Evolutionary conservation across 805 yeast genomes (phyloP).

Genomic region (Saturnispora saitoi): DNA sequence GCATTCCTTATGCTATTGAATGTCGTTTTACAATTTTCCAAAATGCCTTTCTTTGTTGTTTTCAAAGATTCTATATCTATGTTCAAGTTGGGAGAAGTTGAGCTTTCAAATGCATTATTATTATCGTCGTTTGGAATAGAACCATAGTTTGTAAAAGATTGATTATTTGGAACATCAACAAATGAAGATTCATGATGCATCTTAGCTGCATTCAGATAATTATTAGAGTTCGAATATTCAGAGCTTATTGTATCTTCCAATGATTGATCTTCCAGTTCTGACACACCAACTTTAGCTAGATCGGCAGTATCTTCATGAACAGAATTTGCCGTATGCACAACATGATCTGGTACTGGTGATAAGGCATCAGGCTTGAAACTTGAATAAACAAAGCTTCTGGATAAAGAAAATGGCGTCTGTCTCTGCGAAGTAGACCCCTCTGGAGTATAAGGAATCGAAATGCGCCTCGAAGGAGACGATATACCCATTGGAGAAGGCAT

Average conservation of each 20-base stretch:
- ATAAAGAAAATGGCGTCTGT: slow-evolving; percentile 18
- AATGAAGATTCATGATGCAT: background rate
- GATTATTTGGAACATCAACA: background rate
- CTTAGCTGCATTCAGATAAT: background rate
- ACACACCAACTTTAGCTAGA: slow-evolving; percentile 49
- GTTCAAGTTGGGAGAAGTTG: background rate
- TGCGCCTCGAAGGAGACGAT: background rate
- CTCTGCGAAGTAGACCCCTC: background rate
- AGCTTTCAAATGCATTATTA: background rate
- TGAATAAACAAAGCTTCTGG: slow-evolving; percentile 33
- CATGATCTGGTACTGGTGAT: slow-evolving; percentile 11
- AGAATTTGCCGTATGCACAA: slow-evolving; percentile 37
- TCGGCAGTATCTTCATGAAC: slow-evolving; percentile 51
- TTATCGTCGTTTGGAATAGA: background rate
- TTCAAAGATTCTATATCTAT: slow-evolving; percentile 12
- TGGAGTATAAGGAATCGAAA: background rate
- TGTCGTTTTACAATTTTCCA: background rate
- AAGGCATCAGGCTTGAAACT: slow-evolving; percentile 22
- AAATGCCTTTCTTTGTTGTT: background rate
- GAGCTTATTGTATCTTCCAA: slow-evolving; percentile 1
- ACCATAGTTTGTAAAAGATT: slow-evolving; percentile 5
- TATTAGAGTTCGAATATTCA: background rate
- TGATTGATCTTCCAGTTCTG: slow-evolving; percentile 21
- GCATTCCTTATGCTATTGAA: slow-evolving; percentile 10
- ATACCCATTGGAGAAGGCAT: background rate